Conservation (phyloP, 176 grass and related monocot genomes). For the Phoenix dactylifera region DNA sequence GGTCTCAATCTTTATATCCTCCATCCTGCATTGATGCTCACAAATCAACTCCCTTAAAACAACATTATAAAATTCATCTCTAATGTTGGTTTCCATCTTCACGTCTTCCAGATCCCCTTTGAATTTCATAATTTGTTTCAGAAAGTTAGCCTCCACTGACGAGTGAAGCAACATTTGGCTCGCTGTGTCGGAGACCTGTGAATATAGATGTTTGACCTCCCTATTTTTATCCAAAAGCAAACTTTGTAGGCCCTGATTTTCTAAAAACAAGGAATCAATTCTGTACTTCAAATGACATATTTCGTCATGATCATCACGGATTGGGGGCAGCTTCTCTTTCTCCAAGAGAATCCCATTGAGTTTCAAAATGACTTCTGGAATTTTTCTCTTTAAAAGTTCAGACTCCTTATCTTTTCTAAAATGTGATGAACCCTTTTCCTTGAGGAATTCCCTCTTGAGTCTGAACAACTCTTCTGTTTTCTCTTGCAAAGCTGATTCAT, state of each 20-base stretch:
- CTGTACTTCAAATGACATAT: constrained; percentile 37
- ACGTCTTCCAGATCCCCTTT: constrained; percentile 35
- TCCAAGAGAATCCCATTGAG: constrained; percentile 21
- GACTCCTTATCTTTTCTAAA: constrained; percentile 13
- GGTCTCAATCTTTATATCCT: constrained; percentile 25
- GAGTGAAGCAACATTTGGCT: constrained; percentile 17
- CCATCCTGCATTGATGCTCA: constrained; percentile 26
- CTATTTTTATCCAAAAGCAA: constrained; percentile 39
- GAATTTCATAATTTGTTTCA: constrained; percentile 32
- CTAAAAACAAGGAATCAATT: constrained; percentile 32
- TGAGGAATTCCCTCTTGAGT: constrained; percentile 30
- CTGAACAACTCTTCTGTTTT: constrained; percentile 28
- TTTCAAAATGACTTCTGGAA: constrained; percentile 16
- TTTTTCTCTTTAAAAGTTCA: constrained; percentile 15
- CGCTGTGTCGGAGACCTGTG: constrained; percentile 41
- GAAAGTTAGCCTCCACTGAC: constrained; percentile 22
- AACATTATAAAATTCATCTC: constrained; percentile 23
- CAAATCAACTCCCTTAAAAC: constrained; percentile 36
- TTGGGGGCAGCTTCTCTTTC: constrained; percentile 22
- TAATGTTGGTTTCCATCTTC: constrained; percentile 36
- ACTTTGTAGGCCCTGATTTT: constrained; percentile 40
- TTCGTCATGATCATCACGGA: constrained; percentile 20
- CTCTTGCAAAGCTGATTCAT: constrained; percentile 26
- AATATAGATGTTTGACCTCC: constrained; percentile 42
- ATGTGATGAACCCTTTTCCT: constrained; percentile 19